A percentile compares a stretch with the other conserved stretches of the same genome.
Conservation (phyloP, 805 yeast species). For the Ogataea ramenticola region DNA sequence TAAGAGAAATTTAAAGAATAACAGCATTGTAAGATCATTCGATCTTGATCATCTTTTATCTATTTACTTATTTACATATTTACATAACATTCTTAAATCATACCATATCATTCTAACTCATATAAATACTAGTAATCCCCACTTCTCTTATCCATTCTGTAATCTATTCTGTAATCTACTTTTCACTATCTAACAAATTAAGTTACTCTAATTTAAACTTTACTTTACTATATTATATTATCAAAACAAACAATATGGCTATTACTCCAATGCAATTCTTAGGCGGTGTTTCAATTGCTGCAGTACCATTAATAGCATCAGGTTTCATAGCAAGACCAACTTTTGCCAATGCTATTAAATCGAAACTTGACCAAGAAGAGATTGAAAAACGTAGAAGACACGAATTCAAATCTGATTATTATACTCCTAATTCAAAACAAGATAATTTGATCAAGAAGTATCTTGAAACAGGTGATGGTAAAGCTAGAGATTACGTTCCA, state of each 20-base stretch:
- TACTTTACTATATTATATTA: neutral
- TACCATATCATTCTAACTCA: no score
- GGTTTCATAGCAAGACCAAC: conserved; percentile 25
- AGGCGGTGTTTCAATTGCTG: conserved; percentile 21
- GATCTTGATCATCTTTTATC: no score
- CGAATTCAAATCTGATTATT: conserved; percentile 19
- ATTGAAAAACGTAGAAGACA: conserved; percentile 22
- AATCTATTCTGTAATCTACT: no score
- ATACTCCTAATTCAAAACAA: conserved; percentile 12
- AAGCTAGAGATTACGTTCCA: conserved; percentile 19
- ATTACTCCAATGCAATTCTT: conserved; percentile 21
- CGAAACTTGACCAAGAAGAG: conserved; percentile 25
- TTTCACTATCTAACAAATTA: neutral
- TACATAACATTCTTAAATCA: no score
- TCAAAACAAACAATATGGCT: conserved; percentile 16
- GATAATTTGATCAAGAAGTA: conserved; percentile 21
- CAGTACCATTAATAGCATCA: conserved; percentile 21
- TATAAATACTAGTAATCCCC: no score
- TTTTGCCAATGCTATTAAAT: conserved; percentile 27
- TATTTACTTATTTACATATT: no score
- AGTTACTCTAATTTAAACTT: neutral
- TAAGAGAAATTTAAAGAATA: no score
- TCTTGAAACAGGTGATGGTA: conserved; percentile 19
- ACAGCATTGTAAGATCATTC: no score
- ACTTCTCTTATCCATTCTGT: no score